Base-by-base conservation (phyloP, 2,329 filamentous ascomycete genomes). In the Blumeria hordei region DNA sequence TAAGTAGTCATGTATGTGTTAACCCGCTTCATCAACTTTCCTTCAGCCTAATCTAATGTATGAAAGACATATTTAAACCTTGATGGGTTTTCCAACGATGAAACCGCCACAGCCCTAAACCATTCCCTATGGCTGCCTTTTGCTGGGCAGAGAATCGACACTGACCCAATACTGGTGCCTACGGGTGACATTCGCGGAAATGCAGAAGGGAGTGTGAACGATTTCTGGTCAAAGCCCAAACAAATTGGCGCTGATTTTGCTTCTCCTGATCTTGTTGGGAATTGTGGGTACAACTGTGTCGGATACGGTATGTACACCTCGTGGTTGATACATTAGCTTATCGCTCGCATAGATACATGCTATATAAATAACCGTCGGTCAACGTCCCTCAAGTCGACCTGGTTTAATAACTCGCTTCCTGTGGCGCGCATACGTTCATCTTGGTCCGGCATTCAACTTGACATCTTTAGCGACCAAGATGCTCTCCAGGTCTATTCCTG, bases 401-500 rank as follows among this genome's bases (percentile, higher is more conserved):
- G 50, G 50, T 18, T 8, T 2, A 53, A 6, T 28, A 35, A 34
- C n/a, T 16, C 71, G 41, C 69, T 71, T 21, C 81, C 76, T 37
- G 74, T 81, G 1, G 80, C 88, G 0, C 77, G 75, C 7, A 70
- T 94, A 33, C 78, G 78, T 3, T 84, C 81, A 39, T 72, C 76
- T 4, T 87, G 78, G 76, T 88, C 83, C 0, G 88, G 88, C 51
- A 94, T 95, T 67, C 78, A 80, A 65, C 65, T 95, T 56, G 84
- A 94, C 56, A 72, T 95, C 61, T 85, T 74, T 67, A 80, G 81
- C 7, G 86, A 94, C 69, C 88, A 94, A 70, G 78, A 84, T 10
- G 88, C 86, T 3, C 80, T 93, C 68, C 88, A 95, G 69, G 74
- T 95, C 62, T 95, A 94, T 72, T 80, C 77, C 58, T 95, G 88